Evolutionary conservation across 768 basidiomycete species (phyloP).

Genomic region (Psilocybe cubensis): DNA sequence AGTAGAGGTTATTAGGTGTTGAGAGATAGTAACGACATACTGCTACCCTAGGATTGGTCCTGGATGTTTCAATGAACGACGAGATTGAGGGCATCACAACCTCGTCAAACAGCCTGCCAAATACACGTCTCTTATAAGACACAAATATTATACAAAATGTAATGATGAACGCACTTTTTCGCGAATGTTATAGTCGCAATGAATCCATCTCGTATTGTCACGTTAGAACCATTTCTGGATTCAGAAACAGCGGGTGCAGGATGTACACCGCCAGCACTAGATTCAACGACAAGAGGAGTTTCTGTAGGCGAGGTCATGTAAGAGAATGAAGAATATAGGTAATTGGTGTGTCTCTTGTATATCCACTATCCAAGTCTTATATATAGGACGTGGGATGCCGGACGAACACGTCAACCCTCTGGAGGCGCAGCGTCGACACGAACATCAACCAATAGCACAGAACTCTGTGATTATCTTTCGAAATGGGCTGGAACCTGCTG

Average conservation of each 20-base stretch:
- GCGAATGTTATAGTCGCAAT: neutral
- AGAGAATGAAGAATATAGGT: too few species aligned
- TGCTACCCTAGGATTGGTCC: slow-evolving; percentile 17
- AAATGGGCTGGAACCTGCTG: too few species aligned
- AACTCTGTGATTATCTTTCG: too few species aligned
- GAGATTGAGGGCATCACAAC: slow-evolving; percentile 18
- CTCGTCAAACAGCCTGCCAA: slow-evolving; percentile 18
- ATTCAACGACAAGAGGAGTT: neutral
- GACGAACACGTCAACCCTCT: too few species aligned
- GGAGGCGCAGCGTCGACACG: too few species aligned
- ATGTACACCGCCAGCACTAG: neutral
- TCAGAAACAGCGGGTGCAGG: neutral
- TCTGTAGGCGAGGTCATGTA: too few species aligned
- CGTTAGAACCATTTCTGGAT: neutral
- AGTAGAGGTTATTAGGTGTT: neutral
- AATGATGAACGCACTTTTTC: neutral
- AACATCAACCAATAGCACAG: too few species aligned
- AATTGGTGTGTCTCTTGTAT: too few species aligned
- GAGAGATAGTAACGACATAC: slow-evolving; percentile 2
- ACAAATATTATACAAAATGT: neutral
- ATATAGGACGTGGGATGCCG: too few species aligned
- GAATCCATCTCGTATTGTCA: neutral
- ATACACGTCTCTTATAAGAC: neutral
- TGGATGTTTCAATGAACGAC: slow-evolving; percentile 16
- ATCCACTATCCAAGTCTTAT: too few species aligned